Evolutionary conservation across 768 basidiomycete genomes (phyloP), one percentile per base, ranked within the genome.

Genomic region (Boletus vinaceobasis): DNA sequence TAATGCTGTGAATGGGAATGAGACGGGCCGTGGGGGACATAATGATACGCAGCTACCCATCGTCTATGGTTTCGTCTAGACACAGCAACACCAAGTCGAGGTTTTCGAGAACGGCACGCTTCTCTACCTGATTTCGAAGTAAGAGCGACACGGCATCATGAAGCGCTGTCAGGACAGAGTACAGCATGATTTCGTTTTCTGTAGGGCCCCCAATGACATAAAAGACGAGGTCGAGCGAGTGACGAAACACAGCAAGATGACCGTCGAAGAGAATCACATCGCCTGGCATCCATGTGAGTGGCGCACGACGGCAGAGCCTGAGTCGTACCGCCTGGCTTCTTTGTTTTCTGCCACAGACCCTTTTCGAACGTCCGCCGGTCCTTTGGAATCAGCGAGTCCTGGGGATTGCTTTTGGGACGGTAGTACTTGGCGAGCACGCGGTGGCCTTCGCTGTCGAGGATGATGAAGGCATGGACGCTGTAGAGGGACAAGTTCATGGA

Each of bases 401-500:
- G 74, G 0, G 81, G 80, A 51, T 77, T 78, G 4, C 35, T 6
- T 65, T 87, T 78, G n/a, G 92, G 79, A 50, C 79, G 81, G 69
- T 96, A 98, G 77, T 98, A 98, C 71, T 98, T 98, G 31, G 96
- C 90, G 10, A 99, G 81, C 27, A 98, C 88, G 47, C 97, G 89
- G 66, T 92, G 87, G 21, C 95, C 95, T 63, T 98, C 95, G n/a
- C 86, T 78, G 78, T 99, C 97, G 63, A 98, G 86, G 65, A 98
- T 85, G 59, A 99, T 68, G 71, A 98, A 90, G 1, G 87, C 92
- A 43, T 87, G 82, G 55, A 95, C 77, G 63, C 87, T 87, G 76
- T 98, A 95, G 43, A 99, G 78, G 8, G 93, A 87, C 48, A 97
- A 76, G 68, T 96, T 97, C 86, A 71, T 71, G 19, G 33, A 19